A percentile compares a stretch with the other conserved stretches of the same genome.
These are phyloP conservation scores for Pelargonium fulgidum DNA, from an alignment of 441 rosid species.

Conservation along the genomic window DNA sequence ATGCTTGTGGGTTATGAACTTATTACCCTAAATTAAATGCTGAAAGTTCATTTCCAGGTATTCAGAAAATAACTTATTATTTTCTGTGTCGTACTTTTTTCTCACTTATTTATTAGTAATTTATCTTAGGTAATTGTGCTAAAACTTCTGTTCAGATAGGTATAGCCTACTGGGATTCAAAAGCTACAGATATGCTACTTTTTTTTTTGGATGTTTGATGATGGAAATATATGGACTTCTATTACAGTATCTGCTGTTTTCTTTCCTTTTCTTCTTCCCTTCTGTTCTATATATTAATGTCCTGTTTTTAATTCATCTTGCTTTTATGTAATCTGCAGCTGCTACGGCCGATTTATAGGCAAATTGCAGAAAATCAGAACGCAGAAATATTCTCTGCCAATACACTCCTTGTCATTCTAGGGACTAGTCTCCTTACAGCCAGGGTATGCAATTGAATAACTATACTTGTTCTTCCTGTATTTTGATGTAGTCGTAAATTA, in stretches of 20 bases:
- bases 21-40: not conserved
- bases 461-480: conserved; percentile 18
- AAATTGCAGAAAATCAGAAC: conserved; percentile 95
- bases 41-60: not conserved
- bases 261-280: not conserved
- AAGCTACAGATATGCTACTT: not conserved
- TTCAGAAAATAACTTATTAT: conserved; percentile 6
- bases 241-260: not conserved
- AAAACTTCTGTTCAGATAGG: not conserved
- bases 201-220: not conserved
- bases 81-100: not conserved
- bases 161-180: not conserved
- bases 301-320: conserved; percentile 1
- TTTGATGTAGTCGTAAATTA: conserved; percentile 15
- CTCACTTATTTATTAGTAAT: not conserved
- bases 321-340: conserved; percentile 48
- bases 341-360: conserved; percentile 95
- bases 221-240: not conserved
- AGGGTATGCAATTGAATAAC: conserved; percentile 48
- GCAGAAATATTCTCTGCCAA: conserved; percentile 98
- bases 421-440: conserved; percentile 97
- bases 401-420: conserved; percentile 92
- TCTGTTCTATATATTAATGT: not conserved
- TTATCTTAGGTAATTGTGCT: not conserved
- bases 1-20: conserved; percentile 1